Conservation (phyloP, 2,329 filamentous ascomycete genomes). For the Lojkania enalia region DNA sequence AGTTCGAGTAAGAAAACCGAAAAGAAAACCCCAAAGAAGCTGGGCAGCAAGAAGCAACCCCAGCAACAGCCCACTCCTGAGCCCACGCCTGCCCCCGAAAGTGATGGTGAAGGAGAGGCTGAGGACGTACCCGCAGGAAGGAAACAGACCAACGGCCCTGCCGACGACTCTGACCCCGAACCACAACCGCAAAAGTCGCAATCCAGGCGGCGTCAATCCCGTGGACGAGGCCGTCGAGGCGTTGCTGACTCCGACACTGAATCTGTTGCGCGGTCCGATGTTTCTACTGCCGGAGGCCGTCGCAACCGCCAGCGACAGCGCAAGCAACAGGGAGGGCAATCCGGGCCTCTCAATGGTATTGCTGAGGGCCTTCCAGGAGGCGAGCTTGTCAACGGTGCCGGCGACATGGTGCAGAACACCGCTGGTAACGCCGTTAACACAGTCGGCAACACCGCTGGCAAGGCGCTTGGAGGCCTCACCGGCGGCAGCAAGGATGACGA, state of each 20-base stretch:
- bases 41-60: constrained; percentile 51
- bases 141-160: constrained; percentile 39
- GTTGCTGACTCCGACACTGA: constrained; percentile 56
- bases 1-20: constrained; percentile 50
- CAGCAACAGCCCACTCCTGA: constrained; percentile 52
- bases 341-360: constrained; percentile 58
- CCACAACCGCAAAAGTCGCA: constrained; percentile 49
- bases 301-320: constrained; percentile 58
- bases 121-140: constrained; percentile 47
- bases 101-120: constrained; percentile 49
- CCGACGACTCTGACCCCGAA: constrained; percentile 52
- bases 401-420: constrained; percentile 61
- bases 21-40: constrained; percentile 55
- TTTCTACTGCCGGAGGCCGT: constrained; percentile 57
- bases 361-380: constrained; percentile 58
- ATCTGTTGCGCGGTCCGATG: constrained; percentile 57
- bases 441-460: constrained; percentile 47
- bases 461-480: constrained; percentile 54
- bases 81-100: constrained; percentile 51
- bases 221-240: constrained; percentile 53
- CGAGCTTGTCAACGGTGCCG: constrained; percentile 56
- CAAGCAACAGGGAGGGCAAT: constrained; percentile 51
- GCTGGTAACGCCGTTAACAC: constrained; percentile 56
- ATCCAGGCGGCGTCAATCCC: constrained; percentile 54
- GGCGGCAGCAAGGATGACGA: constrained; percentile 36